phyloP scores from a whole-genome alignment of 2,329 filamentous ascomycete species.

The Arthroderma uncinatum region DNA sequence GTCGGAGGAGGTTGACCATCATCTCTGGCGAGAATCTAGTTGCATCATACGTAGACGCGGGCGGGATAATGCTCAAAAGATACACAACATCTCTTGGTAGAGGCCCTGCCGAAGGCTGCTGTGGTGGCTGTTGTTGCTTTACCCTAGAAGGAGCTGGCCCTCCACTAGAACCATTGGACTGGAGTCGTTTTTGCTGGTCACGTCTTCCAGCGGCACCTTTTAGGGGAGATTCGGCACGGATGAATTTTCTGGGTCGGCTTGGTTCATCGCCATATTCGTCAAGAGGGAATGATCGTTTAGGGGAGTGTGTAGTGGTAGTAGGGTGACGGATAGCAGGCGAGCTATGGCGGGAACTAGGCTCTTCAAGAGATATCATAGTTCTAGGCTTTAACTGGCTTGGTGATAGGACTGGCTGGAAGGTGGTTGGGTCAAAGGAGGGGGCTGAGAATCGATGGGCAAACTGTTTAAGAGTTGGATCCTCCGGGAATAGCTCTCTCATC shows the following conservation, averaged over 20 bases:
- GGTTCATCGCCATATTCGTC: conserved; percentile 62
- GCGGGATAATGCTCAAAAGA: conserved; percentile 61
- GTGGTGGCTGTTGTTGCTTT: conserved; percentile 30
- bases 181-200: conserved; percentile 55
- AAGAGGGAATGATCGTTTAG: conserved; percentile 47
- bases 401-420: conserved; percentile 72
- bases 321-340: conserved; percentile 27
- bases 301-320: conserved; percentile 31
- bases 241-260: conserved; percentile 71
- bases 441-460: conserved; percentile 68
- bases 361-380: conserved; percentile 18
- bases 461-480: conserved; percentile 63
- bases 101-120: conserved; percentile 46
- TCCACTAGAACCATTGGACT: conserved; percentile 20
- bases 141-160: neutral
- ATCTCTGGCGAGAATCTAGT: conserved; percentile 58
- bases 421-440: conserved; percentile 67
- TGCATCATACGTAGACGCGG: conserved; percentile 59
- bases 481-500: conserved; percentile 87
- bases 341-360: conserved; percentile 22
- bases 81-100: conserved; percentile 58
- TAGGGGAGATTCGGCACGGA: conserved; percentile 79
- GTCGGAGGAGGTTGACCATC: conserved; percentile 62
- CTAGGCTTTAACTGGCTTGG: conserved; percentile 61
- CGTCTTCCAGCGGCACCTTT: conserved; percentile 82